Percentiles rank a stretch among this genome's conserved stretches.
phyloP scores from a whole-genome alignment of 805 yeast genomes.

The Cyberlindnera suaveolens region DNA sequence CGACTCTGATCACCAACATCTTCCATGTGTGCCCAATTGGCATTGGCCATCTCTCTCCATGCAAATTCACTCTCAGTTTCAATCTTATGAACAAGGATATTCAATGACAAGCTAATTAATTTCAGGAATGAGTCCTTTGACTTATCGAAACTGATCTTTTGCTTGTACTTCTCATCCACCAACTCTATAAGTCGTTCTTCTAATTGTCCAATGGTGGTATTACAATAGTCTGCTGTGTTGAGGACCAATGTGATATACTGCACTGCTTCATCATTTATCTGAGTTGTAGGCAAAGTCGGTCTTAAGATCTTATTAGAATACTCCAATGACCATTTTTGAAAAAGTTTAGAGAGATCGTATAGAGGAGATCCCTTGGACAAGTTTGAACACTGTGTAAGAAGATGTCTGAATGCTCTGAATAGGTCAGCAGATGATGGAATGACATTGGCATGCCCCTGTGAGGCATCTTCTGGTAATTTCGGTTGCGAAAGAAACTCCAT shows the following conservation, averaged over 20 bases:
- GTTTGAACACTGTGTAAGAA: conserved; percentile 63
- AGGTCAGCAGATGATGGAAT: conserved; percentile 84
- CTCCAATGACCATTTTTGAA: conserved; percentile 57
- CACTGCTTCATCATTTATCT: conserved; percentile 50
- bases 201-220: conserved; percentile 70
- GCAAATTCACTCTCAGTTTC: conserved; percentile 55
- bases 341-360: conserved; percentile 45
- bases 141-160: conserved; percentile 44
- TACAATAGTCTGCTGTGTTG: conserved; percentile 87
- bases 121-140: conserved; percentile 52
- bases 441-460: conserved; percentile 54
- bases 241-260: conserved; percentile 63
- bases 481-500: conserved; percentile 56
- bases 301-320: conserved; percentile 48
- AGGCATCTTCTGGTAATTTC: conserved; percentile 43
- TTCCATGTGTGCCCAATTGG: conserved; percentile 64
- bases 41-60: conserved; percentile 79
- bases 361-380: conserved; percentile 39
- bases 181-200: conserved; percentile 50
- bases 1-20: conserved; percentile 68
- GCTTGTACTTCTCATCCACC: conserved; percentile 34
- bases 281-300: conserved; percentile 33
- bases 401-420: conserved; percentile 68
- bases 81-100: conserved; percentile 49
- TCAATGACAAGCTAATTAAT: conserved; percentile 52